Evolutionary conservation across 108 stramenopile genomes (phyloP).

Genomic region (Parietichytrium sp.): DNA sequence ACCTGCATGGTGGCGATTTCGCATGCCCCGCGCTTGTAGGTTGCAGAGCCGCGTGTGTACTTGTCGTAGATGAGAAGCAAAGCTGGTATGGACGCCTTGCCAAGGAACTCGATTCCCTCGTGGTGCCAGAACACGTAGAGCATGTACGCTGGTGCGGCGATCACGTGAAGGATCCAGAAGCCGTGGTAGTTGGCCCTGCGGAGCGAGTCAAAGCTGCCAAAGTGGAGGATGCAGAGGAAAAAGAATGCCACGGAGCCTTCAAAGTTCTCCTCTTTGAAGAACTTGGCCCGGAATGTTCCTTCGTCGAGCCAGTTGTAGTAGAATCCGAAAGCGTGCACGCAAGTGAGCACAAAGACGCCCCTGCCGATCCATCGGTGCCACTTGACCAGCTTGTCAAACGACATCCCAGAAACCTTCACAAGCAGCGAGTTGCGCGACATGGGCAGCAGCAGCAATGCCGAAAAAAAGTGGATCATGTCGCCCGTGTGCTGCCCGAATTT

Average conservation of each 20-base stretch:
- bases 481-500: no score
- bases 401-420: neutral
- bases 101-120: neutral
- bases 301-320: neutral
- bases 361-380: constrained; percentile 27
- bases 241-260: neutral
- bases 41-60: neutral
- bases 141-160: constrained; percentile 5
- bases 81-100: neutral
- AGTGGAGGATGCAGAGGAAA: neutral
- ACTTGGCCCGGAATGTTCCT: neutral
- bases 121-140: neutral
- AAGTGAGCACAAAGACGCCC: neutral
- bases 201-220: neutral
- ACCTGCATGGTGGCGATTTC: neutral
- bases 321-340: neutral
- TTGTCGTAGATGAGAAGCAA: neutral
- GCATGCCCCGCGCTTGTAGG: neutral
- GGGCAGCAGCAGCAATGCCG: neutral
- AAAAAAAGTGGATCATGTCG: no score
- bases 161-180: neutral
- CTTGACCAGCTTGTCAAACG: constrained; percentile 1
- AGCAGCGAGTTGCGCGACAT: neutral
- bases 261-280: constrained; percentile 4
- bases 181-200: neutral